phyloP scores from a whole-genome alignment of 441 rosid species.

The Corymbia calophylla region DNA sequence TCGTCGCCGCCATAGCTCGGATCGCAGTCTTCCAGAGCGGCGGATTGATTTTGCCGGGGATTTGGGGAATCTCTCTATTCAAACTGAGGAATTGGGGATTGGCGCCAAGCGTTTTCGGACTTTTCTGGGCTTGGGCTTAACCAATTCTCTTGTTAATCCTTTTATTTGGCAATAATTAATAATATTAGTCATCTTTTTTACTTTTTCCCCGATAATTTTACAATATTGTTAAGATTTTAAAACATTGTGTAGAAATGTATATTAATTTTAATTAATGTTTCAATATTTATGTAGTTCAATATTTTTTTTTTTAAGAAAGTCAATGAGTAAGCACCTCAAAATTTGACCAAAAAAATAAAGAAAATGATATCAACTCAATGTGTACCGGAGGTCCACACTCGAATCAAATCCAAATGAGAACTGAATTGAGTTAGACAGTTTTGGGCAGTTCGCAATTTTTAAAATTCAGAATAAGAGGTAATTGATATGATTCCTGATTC shows the following conservation, averaged over 20 bases:
- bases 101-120: not conserved
- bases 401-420: no score
- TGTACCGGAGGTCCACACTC: rapidly evolving
- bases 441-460: no score
- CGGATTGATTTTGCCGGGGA: not conserved
- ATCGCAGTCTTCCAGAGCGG: not conserved
- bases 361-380: no score
- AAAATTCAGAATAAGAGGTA: no score
- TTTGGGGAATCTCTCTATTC: not conserved
- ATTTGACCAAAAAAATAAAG: no score
- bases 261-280: not conserved
- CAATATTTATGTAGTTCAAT: not conserved
- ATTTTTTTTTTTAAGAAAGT: not conserved
- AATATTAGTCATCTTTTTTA: not conserved
- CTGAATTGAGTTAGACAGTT: no score
- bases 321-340: not conserved
- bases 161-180: not conserved
- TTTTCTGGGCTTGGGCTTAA: not conserved
- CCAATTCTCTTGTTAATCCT: not conserved
- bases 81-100: not conserved
- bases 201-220: not conserved
- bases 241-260: not conserved
- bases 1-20: conserved; percentile 20
- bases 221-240: not conserved
- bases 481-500: no score